Evolutionary conservation across 2,329 filamentous ascomycete species (phyloP).

Genomic region (Pyrenophora teres): DNA sequence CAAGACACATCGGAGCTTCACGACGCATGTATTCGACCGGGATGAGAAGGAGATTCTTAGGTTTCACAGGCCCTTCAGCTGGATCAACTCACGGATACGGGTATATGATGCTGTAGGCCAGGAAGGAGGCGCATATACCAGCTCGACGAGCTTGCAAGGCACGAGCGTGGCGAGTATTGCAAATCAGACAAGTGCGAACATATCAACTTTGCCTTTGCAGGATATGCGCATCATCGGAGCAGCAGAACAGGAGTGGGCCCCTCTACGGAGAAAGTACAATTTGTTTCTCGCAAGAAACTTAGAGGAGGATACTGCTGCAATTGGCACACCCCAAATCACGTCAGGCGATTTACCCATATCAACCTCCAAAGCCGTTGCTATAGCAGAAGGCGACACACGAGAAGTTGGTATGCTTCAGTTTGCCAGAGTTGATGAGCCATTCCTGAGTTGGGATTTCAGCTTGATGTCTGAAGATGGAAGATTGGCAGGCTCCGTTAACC

Average conservation of each 20-base stretch:
- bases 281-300: conserved; percentile 63
- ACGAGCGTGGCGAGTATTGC: conserved; percentile 50
- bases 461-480: conserved; percentile 56
- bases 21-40: conserved; percentile 67
- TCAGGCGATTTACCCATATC: conserved; percentile 56
- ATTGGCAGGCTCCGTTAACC: conserved; percentile 65
- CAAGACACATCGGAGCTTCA: conserved; percentile 66
- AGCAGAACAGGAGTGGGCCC: conserved; percentile 67
- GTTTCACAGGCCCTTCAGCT: conserved; percentile 68
- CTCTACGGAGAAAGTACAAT: conserved; percentile 66
- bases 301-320: conserved; percentile 41
- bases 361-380: conserved; percentile 52
- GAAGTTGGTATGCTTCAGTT: conserved; percentile 62
- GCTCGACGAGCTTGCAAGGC: conserved; percentile 53
- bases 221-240: conserved; percentile 68
- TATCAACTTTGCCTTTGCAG: conserved; percentile 59
- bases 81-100: conserved; percentile 62
- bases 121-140: conserved; percentile 37
- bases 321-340: conserved; percentile 48
- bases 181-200: conserved; percentile 53
- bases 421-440: conserved; percentile 65
- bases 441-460: conserved; percentile 68
- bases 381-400: conserved; percentile 42
- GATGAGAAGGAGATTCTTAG: conserved; percentile 63
- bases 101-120: conserved; percentile 42